Evolutionary conservation across 192 early-diverging fungal species (phyloP).

Genomic region (Coemansia sp.): DNA sequence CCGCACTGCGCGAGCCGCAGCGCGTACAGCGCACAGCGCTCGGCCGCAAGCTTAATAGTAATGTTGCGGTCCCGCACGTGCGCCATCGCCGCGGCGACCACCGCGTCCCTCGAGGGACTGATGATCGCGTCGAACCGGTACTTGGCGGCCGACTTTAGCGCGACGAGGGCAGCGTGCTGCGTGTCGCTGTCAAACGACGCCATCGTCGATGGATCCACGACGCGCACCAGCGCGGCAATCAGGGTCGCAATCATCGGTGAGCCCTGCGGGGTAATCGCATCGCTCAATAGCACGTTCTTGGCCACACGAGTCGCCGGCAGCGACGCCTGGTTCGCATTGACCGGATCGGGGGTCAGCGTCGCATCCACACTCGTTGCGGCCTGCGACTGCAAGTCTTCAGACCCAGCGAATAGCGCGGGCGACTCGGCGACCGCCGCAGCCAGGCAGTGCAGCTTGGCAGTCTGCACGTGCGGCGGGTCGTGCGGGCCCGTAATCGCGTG

Average conservation of each 20-base stretch:
- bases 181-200: slow-evolving; percentile 33
- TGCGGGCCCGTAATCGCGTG: slow-evolving; percentile 8
- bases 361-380: slow-evolving; percentile 60
- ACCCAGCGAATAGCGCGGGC: slow-evolving; percentile 56
- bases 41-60: slow-evolving; percentile 83
- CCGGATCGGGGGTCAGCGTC: slow-evolving; percentile 51
- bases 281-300: slow-evolving; percentile 21
- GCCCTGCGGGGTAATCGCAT: neutral
- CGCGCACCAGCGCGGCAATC: slow-evolving; percentile 19
- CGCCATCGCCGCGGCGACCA: slow-evolving; percentile 68
- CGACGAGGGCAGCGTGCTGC: slow-evolving; percentile 54
- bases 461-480: slow-evolving; percentile 43
- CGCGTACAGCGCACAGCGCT: slow-evolving; percentile 72
- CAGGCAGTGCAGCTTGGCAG: slow-evolving; percentile 72
- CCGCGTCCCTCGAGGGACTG: slow-evolving; percentile 48
- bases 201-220: slow-evolving; percentile 21
- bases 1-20: slow-evolving; percentile 55
- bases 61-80: slow-evolving; percentile 77
- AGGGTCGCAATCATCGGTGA: slow-evolving; percentile 2
- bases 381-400: slow-evolving; percentile 58
- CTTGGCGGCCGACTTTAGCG: slow-evolving; percentile 58
- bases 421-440: slow-evolving; percentile 65
- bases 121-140: slow-evolving; percentile 45
- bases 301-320: slow-evolving; percentile 30
- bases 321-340: neutral